Conservation (phyloP, 1,139 yeast species). For the Chernovozyma sophiae-reginae region DNA sequence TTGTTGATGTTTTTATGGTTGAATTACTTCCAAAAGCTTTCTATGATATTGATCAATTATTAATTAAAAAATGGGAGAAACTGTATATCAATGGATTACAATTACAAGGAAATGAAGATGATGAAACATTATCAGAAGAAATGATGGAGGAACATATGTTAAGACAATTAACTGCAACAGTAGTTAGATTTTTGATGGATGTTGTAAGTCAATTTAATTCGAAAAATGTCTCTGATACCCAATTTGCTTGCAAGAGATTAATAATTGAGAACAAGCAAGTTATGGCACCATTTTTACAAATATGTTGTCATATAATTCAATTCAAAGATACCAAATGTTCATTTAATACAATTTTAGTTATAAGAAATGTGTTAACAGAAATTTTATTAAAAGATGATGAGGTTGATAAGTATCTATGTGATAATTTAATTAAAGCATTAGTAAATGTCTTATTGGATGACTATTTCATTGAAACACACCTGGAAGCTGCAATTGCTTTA, state of each 20-base stretch:
- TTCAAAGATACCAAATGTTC: constrained; percentile 91
- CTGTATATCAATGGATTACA: constrained; percentile 69
- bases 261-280: constrained; percentile 63
- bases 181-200: constrained; percentile 85
- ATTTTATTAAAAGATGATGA: constrained; percentile 66
- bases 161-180: constrained; percentile 89
- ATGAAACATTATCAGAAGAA: constrained; percentile 87
- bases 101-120: constrained; percentile 65
- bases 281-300: constrained; percentile 73
- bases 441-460: constrained; percentile 62
- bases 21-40: constrained; percentile 77
- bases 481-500: constrained; percentile 85
- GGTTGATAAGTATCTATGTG: constrained; percentile 75
- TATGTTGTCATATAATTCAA: constrained; percentile 72
- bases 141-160: constrained; percentile 97
- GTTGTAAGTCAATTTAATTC: constrained; percentile 70
- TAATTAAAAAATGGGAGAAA: constrained; percentile 71
- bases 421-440: constrained; percentile 46
- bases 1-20: constrained; percentile 65
- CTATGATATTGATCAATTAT: constrained; percentile 63
- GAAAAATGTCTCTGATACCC: constrained; percentile 50
- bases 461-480: constrained; percentile 80
- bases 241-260: constrained; percentile 58
- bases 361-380: constrained; percentile 67
- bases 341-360: constrained; percentile 78